A percentile compares a stretch with the other conserved stretches of the same genome.
Evolutionary conservation across 441 rosid species (phyloP).

Genomic region (Pelargonium australe): DNA sequence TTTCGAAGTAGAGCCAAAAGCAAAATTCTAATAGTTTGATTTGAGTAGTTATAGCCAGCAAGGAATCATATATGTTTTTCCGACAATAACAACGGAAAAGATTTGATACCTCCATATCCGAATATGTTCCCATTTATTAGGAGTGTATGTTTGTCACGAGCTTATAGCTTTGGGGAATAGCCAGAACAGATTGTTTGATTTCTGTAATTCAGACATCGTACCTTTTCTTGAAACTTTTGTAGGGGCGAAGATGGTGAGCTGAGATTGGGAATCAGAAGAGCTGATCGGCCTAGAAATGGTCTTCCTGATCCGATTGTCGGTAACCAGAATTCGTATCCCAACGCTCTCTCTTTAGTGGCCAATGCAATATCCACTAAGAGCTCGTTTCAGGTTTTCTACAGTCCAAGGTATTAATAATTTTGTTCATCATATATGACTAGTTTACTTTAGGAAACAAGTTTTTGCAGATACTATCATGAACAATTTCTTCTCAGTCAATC

Average conservation of each 20-base stretch:
- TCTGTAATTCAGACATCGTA: neutral
- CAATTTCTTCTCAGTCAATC: neutral
- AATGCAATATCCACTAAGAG: slow-evolving; percentile 62
- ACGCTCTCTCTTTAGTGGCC: slow-evolving; percentile 54
- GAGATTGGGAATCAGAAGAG: slow-evolving; percentile 80
- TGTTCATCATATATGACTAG: slow-evolving; percentile 1
- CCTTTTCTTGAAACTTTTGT: slow-evolving; percentile 16
- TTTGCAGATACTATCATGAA: neutral
- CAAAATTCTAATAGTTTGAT: neutral
- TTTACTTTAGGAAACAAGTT: slow-evolving; percentile 4
- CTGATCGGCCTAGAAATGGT: slow-evolving; percentile 56
- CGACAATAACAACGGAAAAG: neutral
- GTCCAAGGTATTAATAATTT: slow-evolving; percentile 64
- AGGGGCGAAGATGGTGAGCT: slow-evolving; percentile 80
- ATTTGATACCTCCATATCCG: neutral
- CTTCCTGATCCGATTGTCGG: slow-evolving; percentile 61
- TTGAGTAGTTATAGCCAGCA: slow-evolving; percentile 6
- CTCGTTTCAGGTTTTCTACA: slow-evolving; percentile 66
- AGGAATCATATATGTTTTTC: neutral
- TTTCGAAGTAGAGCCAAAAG: neutral
- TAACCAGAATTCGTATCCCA: slow-evolving; percentile 46
- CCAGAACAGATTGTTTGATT: neutral
- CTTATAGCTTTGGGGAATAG: neutral
- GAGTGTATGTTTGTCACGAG: neutral
- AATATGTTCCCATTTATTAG: neutral